These are phyloP conservation scores for Barnettozyma vustinii DNA, from an alignment of 805 yeast species.

Conservation along the genomic window DNA sequence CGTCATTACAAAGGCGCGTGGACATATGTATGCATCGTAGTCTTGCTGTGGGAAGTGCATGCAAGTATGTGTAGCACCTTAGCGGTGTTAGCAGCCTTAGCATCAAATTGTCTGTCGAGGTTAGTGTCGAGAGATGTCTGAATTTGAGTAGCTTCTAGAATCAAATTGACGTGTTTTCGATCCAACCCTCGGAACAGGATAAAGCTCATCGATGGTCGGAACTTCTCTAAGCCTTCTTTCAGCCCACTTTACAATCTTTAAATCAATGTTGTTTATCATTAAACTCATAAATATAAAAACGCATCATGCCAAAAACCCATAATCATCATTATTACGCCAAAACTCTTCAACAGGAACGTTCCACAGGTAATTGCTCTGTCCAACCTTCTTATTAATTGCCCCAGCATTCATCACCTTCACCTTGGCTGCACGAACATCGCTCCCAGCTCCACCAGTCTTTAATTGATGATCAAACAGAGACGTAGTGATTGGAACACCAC, in stretches of 20 bases:
- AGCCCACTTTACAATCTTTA: neutral
- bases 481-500: slow-evolving; percentile 23
- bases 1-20: neutral
- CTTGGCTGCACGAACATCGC: neutral
- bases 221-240: too few relatives aligned
- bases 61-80: neutral
- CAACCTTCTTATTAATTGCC: neutral
- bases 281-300: neutral
- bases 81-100: neutral
- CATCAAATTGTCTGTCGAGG: neutral
- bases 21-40: neutral
- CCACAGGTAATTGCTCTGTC: slow-evolving; percentile 17
- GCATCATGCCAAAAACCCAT: slow-evolving; percentile 38
- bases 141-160: too few relatives aligned
- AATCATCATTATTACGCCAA: slow-evolving; percentile 44
- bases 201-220: too few relatives aligned
- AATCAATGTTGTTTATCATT: neutral
- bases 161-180: neutral
- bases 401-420: neutral
- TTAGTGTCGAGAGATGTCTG: too few relatives aligned
- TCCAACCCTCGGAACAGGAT: too few relatives aligned
- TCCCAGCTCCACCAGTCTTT: neutral
- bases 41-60: neutral
- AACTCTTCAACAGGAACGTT: slow-evolving; percentile 38
- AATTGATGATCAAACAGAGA: slow-evolving; percentile 19